Conservation (phyloP, 805 yeast genomes). For the Maudiozyma turicensis region DNA sequence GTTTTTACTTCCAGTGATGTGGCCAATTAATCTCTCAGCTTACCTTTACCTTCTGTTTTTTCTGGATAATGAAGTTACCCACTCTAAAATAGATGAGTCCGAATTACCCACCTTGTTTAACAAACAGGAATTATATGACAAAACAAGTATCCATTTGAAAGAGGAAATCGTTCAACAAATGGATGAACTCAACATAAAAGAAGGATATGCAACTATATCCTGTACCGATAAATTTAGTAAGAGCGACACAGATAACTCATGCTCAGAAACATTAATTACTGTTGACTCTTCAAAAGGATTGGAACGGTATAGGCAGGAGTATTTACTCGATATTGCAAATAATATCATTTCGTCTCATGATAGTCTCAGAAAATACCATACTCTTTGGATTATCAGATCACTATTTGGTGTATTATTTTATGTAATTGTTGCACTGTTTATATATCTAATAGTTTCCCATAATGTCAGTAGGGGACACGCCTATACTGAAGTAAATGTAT, state of each 20-base stretch:
- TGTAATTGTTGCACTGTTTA: not conserved
- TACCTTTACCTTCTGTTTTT: slow-evolving; percentile 15
- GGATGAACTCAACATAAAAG: not conserved
- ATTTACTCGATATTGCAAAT: slow-evolving; percentile 7
- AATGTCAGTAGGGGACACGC: not conserved
- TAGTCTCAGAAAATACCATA: slow-evolving; percentile 6
- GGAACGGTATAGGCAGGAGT: slow-evolving; percentile 3
- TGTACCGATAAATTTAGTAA: not conserved
- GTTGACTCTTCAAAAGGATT: not conserved
- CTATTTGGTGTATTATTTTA: slow-evolving; percentile 3
- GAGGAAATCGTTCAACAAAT: not conserved
- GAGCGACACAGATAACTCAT: not conserved
- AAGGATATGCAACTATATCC: not conserved
- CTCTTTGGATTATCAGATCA: slow-evolving; percentile 12
- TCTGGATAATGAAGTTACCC: slow-evolving; percentile 16
- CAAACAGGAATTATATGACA: slow-evolving; percentile 6
- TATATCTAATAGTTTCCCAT: not conserved
- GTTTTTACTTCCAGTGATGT: slow-evolving; percentile 16
- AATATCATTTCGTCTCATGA: slow-evolving; percentile 14
- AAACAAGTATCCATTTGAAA: slow-evolving; percentile 1
- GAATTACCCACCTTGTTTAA: slow-evolving; percentile 25
- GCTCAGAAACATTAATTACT: not conserved
- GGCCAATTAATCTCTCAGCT: slow-evolving; percentile 12
- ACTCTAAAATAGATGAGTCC: slow-evolving; percentile 13
- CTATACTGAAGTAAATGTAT: not conserved